Evolutionary conservation across 768 basidiomycete genomes (phyloP), one percentile per base, ranked within the genome.

Genomic region (Heimioporus sp.): DNA sequence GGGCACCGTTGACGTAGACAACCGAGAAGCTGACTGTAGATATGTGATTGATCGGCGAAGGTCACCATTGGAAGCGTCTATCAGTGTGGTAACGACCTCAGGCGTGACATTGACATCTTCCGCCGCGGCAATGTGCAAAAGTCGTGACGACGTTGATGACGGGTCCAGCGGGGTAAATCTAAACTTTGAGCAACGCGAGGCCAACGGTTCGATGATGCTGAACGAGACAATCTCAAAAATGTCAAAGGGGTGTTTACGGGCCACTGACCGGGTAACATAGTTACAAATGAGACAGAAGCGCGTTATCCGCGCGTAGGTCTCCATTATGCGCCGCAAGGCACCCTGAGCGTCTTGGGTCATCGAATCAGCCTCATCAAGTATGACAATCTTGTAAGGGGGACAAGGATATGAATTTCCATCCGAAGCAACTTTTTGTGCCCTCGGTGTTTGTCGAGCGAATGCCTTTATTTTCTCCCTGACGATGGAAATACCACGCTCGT

Each of bases 301-400:
- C 31, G 97, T 99, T 66, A 98, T 98, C 50, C 89, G 81, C 16
- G 92, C 92, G 63, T 98, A 94, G n/a, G 86, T 95, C 71, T 99
- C 97, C 97, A 99, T 99, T 66, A 98, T 98, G n/a, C 97, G 83
- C 38, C 97, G 80, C 37, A 99, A 76, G 0, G 97, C 97, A 32
- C 89, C 94, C 68, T 99, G 97, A 5, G 97, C 97, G 65, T 99
- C 97, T 72, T 98, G 96, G 6, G 97, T 99, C 97, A 99, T 99
- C 6, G 93, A 96, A 69, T 99, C 97, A 19, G 97, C 97, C 72
- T 99, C 97, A 62, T 99, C 97, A 21, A 99, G 82, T 56, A 99
- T 98, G 65, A 99, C 88, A 57, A 99, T 96, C 68, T 99, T 99
- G 77, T 92, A 99, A 0, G 97, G 97, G 13, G 97, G 97, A 67